Evolutionary conservation across 768 basidiomycete genomes (phyloP).

Genomic region (Lactifluus pinguis): DNA sequence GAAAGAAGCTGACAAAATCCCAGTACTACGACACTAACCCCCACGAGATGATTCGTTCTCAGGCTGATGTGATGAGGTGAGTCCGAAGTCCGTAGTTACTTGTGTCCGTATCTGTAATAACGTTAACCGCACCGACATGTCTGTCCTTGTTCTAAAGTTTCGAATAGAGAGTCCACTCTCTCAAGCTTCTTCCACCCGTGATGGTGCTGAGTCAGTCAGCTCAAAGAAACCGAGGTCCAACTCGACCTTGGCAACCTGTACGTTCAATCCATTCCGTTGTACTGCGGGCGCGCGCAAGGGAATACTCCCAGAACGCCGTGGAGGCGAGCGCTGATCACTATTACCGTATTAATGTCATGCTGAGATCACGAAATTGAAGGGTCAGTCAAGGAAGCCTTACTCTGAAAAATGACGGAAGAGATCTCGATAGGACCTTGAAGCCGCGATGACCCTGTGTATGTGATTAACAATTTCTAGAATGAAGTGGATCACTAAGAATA

Average conservation of each 20-base stretch:
- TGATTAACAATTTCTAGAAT: no score
- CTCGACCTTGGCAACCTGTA: background rate
- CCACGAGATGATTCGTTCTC: no score
- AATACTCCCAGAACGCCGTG: background rate
- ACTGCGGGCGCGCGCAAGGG: background rate
- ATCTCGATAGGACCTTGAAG: constrained; percentile 14
- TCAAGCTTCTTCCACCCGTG: background rate
- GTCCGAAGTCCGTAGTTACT: no score
- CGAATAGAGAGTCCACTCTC: background rate
- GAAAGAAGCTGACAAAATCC: no score
- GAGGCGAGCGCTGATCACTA: background rate
- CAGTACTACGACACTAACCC: no score
- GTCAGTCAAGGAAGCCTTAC: background rate
- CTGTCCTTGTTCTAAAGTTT: no score
- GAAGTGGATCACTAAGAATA: background rate
- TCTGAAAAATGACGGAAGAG: constrained; percentile 9
- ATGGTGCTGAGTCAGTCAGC: background rate
- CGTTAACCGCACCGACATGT: no score
- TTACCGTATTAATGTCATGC: background rate
- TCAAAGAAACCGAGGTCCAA: no score
- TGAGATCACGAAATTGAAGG: background rate
- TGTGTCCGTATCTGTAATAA: no score
- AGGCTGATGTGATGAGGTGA: no score
- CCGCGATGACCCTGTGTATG: constrained; percentile 3
- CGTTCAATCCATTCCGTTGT: background rate